Conservation (phyloP, 2,329 filamentous ascomycete genomes). For the Fusarium heterosporum region DNA sequence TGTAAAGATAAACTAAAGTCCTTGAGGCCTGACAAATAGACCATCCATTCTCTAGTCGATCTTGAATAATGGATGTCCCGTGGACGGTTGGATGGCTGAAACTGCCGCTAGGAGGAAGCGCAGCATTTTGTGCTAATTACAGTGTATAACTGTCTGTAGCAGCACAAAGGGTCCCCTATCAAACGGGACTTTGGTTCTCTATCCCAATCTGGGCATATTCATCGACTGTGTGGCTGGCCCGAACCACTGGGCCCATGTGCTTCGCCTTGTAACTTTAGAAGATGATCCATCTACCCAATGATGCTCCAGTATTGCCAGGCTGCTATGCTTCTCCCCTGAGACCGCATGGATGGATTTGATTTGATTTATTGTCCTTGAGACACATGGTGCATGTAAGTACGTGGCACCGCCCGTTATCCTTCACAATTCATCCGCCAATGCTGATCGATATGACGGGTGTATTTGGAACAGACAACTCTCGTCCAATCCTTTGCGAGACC, state of each 20-base stretch:
- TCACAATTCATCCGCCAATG: constrained; percentile 31
- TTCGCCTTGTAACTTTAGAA: constrained; percentile 31
- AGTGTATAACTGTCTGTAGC: constrained; percentile 16
- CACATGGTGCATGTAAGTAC: constrained; percentile 25
- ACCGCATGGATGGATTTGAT: constrained; percentile 20
- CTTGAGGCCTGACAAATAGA: constrained; percentile 13
- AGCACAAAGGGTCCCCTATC: constrained; percentile 30
- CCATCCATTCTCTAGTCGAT: background rate
- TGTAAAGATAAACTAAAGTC: background rate
- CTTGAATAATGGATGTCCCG: background rate
- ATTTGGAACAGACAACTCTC: background rate
- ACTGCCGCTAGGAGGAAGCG: constrained; percentile 21
- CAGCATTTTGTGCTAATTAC: constrained; percentile 1
- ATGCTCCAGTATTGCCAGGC: constrained; percentile 34
- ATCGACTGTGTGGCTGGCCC: constrained; percentile 33
- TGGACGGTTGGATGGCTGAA: constrained; percentile 20
- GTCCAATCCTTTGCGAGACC: constrained; percentile 27
- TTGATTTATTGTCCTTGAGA: background rate
- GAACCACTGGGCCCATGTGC: constrained; percentile 31
- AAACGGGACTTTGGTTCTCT: constrained; percentile 34
- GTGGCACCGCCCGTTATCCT: constrained; percentile 40
- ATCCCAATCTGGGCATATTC: constrained; percentile 40
- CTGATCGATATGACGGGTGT: constrained; percentile 34
- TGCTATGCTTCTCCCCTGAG: constrained; percentile 30
- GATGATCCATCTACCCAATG: constrained; percentile 17